These are phyloP conservation scores for Hirsutella minnesotensis DNA, from an alignment of 2,329 filamentous ascomycete species.

Conservation along the genomic window DNA sequence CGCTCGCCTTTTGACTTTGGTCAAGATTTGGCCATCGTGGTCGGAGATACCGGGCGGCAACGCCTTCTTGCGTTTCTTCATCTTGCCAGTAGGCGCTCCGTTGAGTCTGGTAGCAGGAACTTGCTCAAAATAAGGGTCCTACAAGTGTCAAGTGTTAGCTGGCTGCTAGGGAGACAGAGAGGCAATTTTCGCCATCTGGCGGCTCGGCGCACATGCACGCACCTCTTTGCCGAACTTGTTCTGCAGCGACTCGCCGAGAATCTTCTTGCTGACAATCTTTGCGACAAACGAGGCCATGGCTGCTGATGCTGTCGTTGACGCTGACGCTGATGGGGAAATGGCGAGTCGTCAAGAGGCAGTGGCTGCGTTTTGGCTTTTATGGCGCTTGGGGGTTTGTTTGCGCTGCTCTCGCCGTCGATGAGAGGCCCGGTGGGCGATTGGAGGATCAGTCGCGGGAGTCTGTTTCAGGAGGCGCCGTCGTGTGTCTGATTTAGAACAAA, in stretches of 20 bases:
- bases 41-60: slow-evolving; percentile 71
- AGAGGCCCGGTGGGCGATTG: slow-evolving; percentile 12
- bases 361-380: slow-evolving; percentile 4
- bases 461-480: slow-evolving; percentile 14
- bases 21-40: slow-evolving; percentile 72
- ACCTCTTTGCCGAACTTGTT: slow-evolving; percentile 50
- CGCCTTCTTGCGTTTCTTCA: slow-evolving; percentile 76
- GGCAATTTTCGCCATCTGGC: too few species aligned
- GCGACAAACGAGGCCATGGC: slow-evolving; percentile 40
- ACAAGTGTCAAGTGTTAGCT: slow-evolving; percentile 11
- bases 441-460: slow-evolving; percentile 3
- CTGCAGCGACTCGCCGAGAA: slow-evolving; percentile 41
- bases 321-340: background rate
- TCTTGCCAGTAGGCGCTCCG: slow-evolving; percentile 54
- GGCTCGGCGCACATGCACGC: slow-evolving; percentile 9
- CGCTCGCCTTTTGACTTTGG: slow-evolving; percentile 72
- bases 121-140: slow-evolving; percentile 87
- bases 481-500: slow-evolving; percentile 7
- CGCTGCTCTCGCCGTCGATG: slow-evolving; percentile 1
- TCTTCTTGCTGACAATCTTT: slow-evolving; percentile 43
- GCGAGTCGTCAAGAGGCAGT: background rate
- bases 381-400: too few species aligned
- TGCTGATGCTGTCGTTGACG: slow-evolving; percentile 6
- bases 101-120: slow-evolving; percentile 62
- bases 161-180: slow-evolving; percentile 8